A percentile compares a stretch with the other conserved stretches of the same genome.
Evolutionary conservation across 108 stramenopile genomes (phyloP).

Genomic region (Discostella pseudostelligera): DNA sequence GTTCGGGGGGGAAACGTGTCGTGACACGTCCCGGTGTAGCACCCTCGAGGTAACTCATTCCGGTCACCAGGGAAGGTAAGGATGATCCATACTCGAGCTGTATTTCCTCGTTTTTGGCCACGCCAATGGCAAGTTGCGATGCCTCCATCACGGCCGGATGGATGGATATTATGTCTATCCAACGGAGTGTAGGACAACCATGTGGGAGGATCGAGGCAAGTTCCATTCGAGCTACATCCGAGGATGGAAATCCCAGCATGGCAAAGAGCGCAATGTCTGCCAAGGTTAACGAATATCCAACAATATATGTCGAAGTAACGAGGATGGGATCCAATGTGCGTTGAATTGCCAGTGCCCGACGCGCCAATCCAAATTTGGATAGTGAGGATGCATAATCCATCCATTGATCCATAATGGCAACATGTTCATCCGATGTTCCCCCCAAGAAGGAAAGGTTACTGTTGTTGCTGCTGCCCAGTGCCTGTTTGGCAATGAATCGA

Average conservation of each 20-base stretch:
- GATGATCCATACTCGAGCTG: conserved; percentile 30
- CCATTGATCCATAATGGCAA: conserved; percentile 86
- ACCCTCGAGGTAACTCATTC: conserved; percentile 84
- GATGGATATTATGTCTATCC: conserved; percentile 72
- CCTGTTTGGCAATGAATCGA: conserved; percentile 49
- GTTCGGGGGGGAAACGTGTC: conserved; percentile 99
- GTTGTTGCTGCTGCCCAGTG: background rate
- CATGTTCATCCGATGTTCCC: conserved; percentile 21
- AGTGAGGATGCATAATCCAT: conserved; percentile 82
- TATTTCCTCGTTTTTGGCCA: conserved; percentile 61
- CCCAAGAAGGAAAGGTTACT: conserved; percentile 27
- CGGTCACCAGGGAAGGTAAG: conserved; percentile 64
- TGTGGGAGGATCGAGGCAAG: conserved; percentile 20
- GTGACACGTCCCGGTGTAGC: conserved; percentile 89
- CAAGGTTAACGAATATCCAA: conserved; percentile 74
- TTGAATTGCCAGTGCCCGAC: conserved; percentile 56
- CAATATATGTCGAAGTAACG: conserved; percentile 58
- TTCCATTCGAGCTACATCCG: conserved; percentile 34
- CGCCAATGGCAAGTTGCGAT: conserved; percentile 71
- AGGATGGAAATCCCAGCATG: conserved; percentile 70
- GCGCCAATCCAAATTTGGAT: conserved; percentile 49
- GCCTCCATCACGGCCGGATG: conserved; percentile 74
- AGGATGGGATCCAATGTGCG: conserved; percentile 76
- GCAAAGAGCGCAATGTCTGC: conserved; percentile 90
- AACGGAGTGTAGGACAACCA: conserved; percentile 54